phyloP scores from a whole-genome alignment of 768 basidiomycete genomes.

The Rhizopogon vinicolor region DNA sequence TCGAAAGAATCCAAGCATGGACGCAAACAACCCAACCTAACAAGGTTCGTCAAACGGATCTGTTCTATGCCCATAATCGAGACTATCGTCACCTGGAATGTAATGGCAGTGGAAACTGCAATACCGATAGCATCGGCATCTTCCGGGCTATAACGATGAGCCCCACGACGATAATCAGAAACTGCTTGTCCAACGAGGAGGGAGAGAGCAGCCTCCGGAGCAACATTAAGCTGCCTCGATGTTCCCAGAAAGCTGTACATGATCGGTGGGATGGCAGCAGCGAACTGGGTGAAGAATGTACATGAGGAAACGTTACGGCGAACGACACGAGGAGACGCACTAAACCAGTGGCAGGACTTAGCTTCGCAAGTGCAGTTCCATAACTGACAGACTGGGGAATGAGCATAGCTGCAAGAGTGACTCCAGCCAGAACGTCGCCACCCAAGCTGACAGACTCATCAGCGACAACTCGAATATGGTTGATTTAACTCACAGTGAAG shows the following conservation, averaged over 20 bases:
- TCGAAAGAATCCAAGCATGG: constrained; percentile 80
- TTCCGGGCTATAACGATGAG: constrained; percentile 38
- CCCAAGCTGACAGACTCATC: constrained; percentile 36
- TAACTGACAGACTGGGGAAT: constrained; percentile 91
- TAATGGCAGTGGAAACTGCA: constrained; percentile 75
- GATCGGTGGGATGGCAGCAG: constrained; percentile 84
- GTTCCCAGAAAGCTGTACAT: constrained; percentile 88
- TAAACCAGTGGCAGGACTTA: constrained; percentile 82
- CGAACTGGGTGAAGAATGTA: constrained; percentile 45
- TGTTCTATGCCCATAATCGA: not conserved
- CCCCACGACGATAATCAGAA: constrained; percentile 53
- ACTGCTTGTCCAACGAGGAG: constrained; percentile 86
- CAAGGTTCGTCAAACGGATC: no score
- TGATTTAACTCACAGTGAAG: constrained; percentile 49
- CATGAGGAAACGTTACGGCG: not conserved
- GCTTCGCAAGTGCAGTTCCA: constrained; percentile 79
- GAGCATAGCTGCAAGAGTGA: constrained; percentile 81
- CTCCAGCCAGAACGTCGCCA: constrained; percentile 77
- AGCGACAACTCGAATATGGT: not conserved
- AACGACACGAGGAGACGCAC: constrained; percentile 36
- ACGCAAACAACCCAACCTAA: constrained; percentile 82
- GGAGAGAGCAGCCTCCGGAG: constrained; percentile 85
- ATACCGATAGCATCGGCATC: constrained; percentile 50
- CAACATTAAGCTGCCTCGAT: constrained; percentile 76
- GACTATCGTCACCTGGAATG: constrained; percentile 59